Base-by-base conservation (phyloP, 2,329 filamentous ascomycete genomes). In the Akanthomyces lecanii region DNA sequence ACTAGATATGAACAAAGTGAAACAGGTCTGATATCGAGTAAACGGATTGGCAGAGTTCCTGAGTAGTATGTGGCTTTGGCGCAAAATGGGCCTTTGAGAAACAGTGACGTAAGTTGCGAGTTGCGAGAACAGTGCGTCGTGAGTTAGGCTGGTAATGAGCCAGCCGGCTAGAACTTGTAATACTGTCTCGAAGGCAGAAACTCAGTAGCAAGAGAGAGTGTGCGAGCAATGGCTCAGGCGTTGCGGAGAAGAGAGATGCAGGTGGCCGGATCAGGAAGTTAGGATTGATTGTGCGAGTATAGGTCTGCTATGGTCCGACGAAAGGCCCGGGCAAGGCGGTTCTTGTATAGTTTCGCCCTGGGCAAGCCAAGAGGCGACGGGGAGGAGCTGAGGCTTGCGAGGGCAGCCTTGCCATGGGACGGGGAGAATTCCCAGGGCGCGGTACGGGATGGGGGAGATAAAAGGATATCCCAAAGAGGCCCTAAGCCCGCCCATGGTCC, bases 401-500 rank as follows among this genome's bases (percentile, higher is more conserved):
- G 47, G 44, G 18, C 38, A 36, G 38, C 48, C 58, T 61, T 44
- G 58, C 36, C 40, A 54, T 54, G 44, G 28, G 51, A 47, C 50
- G n/a, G 25, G 45, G 53, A 45, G 44, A 42, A 33, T 25, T 33
- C n/a, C 47, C 12, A 38, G 30, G 16, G 14, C 18, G 18, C 7
- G 18, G 18, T 30, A 44, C 45, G 45, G 53, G 18, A 52, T 28
- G 52, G 51, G 45, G 52, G 44, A 63, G 45, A 52, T 45, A 44
- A 63, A 56, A 57, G 53, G 53, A 52, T 51, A 51, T 63, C 45
- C 36, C 12, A 63, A 63, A 52, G 30, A 53, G 52, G 51, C 52
- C 30, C 16, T 14, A 23, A 44, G 53, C 33, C 59, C 45, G 45
- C 36, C 61, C 61, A 58, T 25, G 45, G 61, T 56, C 44, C 61